Base-by-base conservation (phyloP, 164 flowering plant species). In the Platanus orientalis region DNA sequence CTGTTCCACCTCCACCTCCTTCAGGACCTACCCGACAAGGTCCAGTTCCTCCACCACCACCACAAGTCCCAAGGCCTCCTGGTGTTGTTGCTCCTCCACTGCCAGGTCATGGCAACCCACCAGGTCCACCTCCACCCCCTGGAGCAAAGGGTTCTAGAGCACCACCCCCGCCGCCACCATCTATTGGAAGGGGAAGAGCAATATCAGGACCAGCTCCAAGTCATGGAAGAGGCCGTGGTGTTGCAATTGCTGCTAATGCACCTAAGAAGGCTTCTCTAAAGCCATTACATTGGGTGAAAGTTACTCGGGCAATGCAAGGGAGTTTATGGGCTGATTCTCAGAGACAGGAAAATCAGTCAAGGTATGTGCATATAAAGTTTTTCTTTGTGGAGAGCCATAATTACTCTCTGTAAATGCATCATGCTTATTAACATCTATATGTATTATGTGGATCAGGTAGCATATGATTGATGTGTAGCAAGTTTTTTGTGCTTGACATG, bases 241-340 rank as follows among this genome's bases (percentile, higher is more conserved):
- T 68, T 61, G 7, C 67, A 63, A 77, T 13, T 75, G 64, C 69
- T 61, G 7, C 67, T 65, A 77, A 13, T 75, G 83, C 81, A 19
- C 83, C 92, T 26, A 89, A 88, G 73, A 89, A 74, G 73, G 59
- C 86, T 57, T 78, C 88, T 21, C 58, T 94, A 66, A 94, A 84
- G 73, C 96, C 99, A 21, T 76, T 94, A 51, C 99, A 94, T 63
- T 94, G 99, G 99, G 91, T 82, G 40, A 94, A 94, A 80, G 96
- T 94, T 63, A 88, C 96, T 68, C 79, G 97, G 66, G 99, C 97
- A 64, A 63, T 87, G 84, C 91, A 94, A 74, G 97, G 97, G 61
- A 91, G 99, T 71, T 75, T 94, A 62, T 94, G 97, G 97, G 99
- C 91, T 68, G 97, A 92, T 78, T 69, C 90, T 49, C 87, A 75